phyloP scores from a whole-genome alignment of 345 rosid species.

The Lenwebbia sp. region DNA sequence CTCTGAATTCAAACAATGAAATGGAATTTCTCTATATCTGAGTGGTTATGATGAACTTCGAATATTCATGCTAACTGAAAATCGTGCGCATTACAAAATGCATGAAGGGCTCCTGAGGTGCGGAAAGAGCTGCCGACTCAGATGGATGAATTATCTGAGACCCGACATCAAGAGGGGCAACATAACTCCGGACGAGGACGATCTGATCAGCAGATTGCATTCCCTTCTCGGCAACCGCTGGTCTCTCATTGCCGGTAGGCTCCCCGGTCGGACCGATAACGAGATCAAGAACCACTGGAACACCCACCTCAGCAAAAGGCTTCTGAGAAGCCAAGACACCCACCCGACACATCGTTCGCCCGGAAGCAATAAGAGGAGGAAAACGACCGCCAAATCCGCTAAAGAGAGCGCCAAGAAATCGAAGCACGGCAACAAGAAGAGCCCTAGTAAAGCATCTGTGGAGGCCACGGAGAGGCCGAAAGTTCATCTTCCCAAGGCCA shows the following conservation, averaged over 20 bases:
- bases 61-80: neutral
- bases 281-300: slow-evolving; percentile 59
- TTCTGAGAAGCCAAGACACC: slow-evolving; percentile 13
- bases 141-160: slow-evolving; percentile 57
- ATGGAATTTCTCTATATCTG: neutral
- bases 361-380: neutral
- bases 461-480: slow-evolving; percentile 8
- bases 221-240: slow-evolving; percentile 50
- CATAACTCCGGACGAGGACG: slow-evolving; percentile 39
- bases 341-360: neutral
- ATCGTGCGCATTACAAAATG: neutral
- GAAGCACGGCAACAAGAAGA: slow-evolving; percentile 1
- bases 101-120: slow-evolving; percentile 39
- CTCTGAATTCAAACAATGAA: neutral
- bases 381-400: neutral
- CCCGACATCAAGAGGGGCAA: slow-evolving; percentile 56
- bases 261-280: slow-evolving; percentile 61
- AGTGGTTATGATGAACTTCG: neutral
- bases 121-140: slow-evolving; percentile 47
- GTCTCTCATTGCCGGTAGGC: slow-evolving; percentile 54
- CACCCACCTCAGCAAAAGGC: slow-evolving; percentile 32
- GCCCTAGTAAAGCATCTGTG: neutral
- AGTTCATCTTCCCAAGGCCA: slow-evolving; percentile 33
- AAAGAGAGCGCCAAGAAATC: neutral
- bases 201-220: slow-evolving; percentile 40